A percentile compares a stretch with the other conserved stretches of the same genome.
phyloP scores from a whole-genome alignment of 2,329 filamentous ascomycete genomes.

The Alternaria ventricosa region DNA sequence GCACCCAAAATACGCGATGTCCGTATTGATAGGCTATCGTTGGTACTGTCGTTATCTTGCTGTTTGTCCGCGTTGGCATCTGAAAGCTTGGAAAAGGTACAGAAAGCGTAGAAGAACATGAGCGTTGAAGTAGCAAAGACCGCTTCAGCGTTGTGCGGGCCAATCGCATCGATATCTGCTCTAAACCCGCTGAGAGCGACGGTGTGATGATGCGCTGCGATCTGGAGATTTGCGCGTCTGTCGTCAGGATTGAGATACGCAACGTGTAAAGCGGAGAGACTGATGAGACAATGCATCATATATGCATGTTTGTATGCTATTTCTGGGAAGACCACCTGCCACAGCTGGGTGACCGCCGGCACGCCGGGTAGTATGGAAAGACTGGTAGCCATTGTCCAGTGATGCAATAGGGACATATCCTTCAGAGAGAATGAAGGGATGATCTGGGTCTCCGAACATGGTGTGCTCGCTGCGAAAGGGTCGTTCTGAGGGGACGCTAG shows the following conservation, averaged over 20 bases:
- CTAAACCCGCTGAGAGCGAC: constrained; percentile 19
- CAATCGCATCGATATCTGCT: constrained; percentile 8
- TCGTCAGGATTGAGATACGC: constrained; percentile 16
- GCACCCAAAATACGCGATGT: constrained; percentile 23
- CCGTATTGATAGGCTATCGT: not conserved
- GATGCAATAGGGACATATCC: constrained; percentile 26
- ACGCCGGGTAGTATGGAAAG: constrained; percentile 11
- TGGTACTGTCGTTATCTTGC: not conserved
- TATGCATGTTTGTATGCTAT: constrained; percentile 19
- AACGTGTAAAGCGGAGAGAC: constrained; percentile 23
- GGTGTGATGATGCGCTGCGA: constrained; percentile 18
- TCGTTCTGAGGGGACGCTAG: not conserved
- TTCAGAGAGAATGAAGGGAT: constrained; percentile 12
- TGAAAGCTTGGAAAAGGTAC: constrained; percentile 23
- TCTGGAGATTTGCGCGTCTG: not conserved
- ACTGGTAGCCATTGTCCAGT: constrained; percentile 25
- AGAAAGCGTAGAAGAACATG: constrained; percentile 25
- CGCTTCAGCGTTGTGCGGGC: constrained; percentile 13
- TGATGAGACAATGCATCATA: constrained; percentile 26
- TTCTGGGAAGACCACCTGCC: constrained; percentile 20
- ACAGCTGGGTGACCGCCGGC: constrained; percentile 8
- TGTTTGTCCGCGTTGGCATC: constrained; percentile 1
- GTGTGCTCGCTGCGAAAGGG: not conserved
- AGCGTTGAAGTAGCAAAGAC: constrained; percentile 21
- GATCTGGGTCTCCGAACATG: not conserved